Conservation (phyloP, 805 yeast species). For the Nakazawaea ambrosiae region DNA sequence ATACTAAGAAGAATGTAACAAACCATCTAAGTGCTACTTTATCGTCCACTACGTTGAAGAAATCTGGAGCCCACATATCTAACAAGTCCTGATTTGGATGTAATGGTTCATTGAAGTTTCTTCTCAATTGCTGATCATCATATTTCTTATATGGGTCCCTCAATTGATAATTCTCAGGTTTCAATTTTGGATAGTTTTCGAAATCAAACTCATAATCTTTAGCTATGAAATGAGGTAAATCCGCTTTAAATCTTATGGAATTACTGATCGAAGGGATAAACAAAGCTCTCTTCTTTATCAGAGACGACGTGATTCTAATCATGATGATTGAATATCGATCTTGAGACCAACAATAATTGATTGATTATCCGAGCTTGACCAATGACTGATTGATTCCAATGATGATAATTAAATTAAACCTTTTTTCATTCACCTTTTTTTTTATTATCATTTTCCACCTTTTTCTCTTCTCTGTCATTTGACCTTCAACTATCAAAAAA, state of each 20-base stretch:
- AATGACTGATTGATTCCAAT: no score
- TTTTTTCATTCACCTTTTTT: not conserved
- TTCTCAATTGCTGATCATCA: constrained; percentile 76
- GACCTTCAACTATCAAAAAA: no score
- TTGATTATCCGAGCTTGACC: not conserved
- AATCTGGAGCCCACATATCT: constrained; percentile 86
- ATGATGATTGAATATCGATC: no score
- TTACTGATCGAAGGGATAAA: no score
- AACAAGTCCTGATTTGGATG: constrained; percentile 65
- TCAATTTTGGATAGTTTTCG: constrained; percentile 55
- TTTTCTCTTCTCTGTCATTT: no score
- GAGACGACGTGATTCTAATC: no score
- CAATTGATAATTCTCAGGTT: constrained; percentile 50
- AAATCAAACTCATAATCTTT: constrained; percentile 19
- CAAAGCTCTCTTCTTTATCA: no score
- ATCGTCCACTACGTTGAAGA: constrained; percentile 53
- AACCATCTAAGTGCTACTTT: constrained; percentile 53
- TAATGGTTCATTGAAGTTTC: constrained; percentile 69
- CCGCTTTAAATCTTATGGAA: constrained; percentile 12
- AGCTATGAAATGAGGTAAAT: constrained; percentile 24
- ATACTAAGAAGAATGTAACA: constrained; percentile 45
- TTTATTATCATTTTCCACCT: not conserved
- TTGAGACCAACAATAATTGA: no score
- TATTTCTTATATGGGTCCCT: constrained; percentile 67
- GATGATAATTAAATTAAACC: not conserved